Evolutionary conservation across 441 rosid genomes (phyloP), one percentile per base, ranked within the genome.

Genomic region (Biscutella laevigata): DNA sequence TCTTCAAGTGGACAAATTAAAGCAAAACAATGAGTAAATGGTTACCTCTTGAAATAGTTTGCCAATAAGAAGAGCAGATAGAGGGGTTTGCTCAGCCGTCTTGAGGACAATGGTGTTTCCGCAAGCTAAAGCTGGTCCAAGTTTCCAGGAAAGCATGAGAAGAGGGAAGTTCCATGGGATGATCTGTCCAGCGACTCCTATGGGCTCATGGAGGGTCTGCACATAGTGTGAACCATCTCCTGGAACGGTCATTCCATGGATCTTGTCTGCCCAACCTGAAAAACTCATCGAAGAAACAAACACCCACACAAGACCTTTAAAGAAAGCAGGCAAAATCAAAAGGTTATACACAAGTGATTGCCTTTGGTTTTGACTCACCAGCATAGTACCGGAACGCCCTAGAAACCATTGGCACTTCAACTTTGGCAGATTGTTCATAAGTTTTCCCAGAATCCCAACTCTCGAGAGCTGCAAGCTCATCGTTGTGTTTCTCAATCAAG

Each of bases 101-200:
- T 81, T 81, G 30, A 81, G 72, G 8, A 80, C 83, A 60, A 81
- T 5, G 11, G 83, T 75, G 78, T 80, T 78, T 34, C 92, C 88
- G 12, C 75, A 71, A 6, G 92, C 85, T 55, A 84, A 55, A 20
- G 88, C 83, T 15, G 92, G 80, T 37, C 82, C 84, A 35, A 84
- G 66, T 64, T 81, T 84, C 83, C 81, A 71, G 10, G 79, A 67
- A 28, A 73, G 71, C 72, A 81, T 77, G 38, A 71, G 8, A 33
- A 73, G 72, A 33, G 88, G 88, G 44, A 78, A 77, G 68, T 81
- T 83, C 85, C 85, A 80, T 3, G 83, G 87, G 38, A 70, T 75
- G 34, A 81, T 80, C 47, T 78, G 88, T 33, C 92, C 92, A 15
- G 77, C 92, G 25, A 84, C 85, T 20, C 92, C 92, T 15, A 81